Evolutionary conservation across 2,329 filamentous ascomycete genomes (phyloP).

Genomic region (Pyrenophora tritici-repentis): DNA sequence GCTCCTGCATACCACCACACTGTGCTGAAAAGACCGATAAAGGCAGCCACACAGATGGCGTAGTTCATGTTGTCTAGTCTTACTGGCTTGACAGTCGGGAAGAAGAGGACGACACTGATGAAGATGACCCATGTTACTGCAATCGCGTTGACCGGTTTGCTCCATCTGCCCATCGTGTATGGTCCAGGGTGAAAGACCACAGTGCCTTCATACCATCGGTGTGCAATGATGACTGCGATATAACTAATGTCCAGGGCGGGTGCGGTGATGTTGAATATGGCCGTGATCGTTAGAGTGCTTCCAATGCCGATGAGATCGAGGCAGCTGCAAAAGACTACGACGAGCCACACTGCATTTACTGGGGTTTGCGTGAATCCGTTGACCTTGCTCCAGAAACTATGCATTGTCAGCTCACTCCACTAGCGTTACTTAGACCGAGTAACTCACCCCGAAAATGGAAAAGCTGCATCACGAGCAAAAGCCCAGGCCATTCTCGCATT

Average conservation of each 20-base stretch:
- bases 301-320: slow-evolving; percentile 60
- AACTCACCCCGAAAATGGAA: slow-evolving; percentile 63
- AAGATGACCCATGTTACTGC: slow-evolving; percentile 66
- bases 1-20: slow-evolving; percentile 53
- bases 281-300: slow-evolving; percentile 55
- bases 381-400: slow-evolving; percentile 58
- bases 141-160: slow-evolving; percentile 59
- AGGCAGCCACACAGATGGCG: slow-evolving; percentile 52
- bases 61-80: slow-evolving; percentile 56
- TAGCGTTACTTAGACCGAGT: neutral
- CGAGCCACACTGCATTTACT: slow-evolving; percentile 67
- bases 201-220: slow-evolving; percentile 58
- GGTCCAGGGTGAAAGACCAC: slow-evolving; percentile 63
- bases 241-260: slow-evolving; percentile 59
- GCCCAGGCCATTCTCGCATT: slow-evolving; percentile 67
- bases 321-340: slow-evolving; percentile 61
- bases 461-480: slow-evolving; percentile 63
- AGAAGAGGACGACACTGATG: slow-evolving; percentile 65
- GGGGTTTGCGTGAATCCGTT: slow-evolving; percentile 62
- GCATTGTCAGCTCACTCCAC: slow-evolving; percentile 24
- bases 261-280: slow-evolving; percentile 55
- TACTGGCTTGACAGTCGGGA: slow-evolving; percentile 52
- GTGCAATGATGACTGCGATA: slow-evolving; percentile 64
- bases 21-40: slow-evolving; percentile 56
- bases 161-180: slow-evolving; percentile 62